These are phyloP conservation scores for Epichloe brachyelytri DNA, from an alignment of 2,329 filamentous ascomycete species.

Conservation along the genomic window DNA sequence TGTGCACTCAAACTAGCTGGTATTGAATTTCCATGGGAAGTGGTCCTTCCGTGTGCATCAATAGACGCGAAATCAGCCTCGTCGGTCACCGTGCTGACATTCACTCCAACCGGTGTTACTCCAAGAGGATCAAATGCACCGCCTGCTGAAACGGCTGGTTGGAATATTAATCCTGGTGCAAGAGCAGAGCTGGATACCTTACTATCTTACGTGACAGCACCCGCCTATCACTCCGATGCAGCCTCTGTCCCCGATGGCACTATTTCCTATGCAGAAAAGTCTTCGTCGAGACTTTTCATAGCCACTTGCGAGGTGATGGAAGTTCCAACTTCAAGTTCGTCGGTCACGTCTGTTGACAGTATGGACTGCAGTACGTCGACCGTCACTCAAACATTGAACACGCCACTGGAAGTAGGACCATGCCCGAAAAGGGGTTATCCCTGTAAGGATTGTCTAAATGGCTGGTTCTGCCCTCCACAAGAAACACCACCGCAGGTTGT, in stretches of 20 bases:
- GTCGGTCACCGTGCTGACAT: conserved; percentile 1
- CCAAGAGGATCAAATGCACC: neutral
- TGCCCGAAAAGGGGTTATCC: conserved; percentile 16
- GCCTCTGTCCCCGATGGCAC: neutral
- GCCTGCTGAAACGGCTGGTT: neutral
- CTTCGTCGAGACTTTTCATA: neutral
- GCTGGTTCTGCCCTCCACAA: conserved; percentile 20
- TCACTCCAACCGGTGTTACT: neutral
- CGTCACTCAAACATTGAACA: neutral
- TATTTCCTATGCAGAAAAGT: neutral
- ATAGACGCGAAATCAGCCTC: neutral
- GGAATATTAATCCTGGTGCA: conserved; percentile 2
- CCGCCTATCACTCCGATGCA: neutral
- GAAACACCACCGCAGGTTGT: conserved; percentile 18
- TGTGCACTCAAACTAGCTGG: conserved; percentile 8
- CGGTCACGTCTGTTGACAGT: neutral
- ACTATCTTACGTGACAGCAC: neutral
- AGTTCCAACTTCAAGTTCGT: neutral
- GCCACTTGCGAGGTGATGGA: neutral
- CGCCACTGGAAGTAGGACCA: conserved; percentile 5
- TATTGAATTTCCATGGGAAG: conserved; percentile 5
- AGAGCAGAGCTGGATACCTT: neutral
- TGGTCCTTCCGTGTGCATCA: conserved; percentile 10
- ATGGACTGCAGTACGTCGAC: neutral
- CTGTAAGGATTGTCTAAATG: conserved; percentile 17